Evolutionary conservation across 1,284 basidiomycete genomes (phyloP).

Genomic region (Schizophyllum amplum): DNA sequence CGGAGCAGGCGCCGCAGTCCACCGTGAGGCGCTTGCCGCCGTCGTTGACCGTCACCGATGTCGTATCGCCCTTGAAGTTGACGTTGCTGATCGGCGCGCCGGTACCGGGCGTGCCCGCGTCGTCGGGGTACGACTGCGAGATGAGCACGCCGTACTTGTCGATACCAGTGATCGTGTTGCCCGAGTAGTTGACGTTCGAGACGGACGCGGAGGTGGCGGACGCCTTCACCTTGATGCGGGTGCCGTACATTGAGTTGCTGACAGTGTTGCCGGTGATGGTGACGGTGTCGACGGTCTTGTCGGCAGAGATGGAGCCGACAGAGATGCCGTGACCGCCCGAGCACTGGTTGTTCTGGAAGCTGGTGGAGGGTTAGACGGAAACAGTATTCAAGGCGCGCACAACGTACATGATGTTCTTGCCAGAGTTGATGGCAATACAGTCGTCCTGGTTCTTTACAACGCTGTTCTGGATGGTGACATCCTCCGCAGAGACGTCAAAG

Average conservation of each 20-base stretch:
- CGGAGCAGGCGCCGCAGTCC: conserved; percentile 37
- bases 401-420: conserved; percentile 35
- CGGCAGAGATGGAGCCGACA: conserved; percentile 45
- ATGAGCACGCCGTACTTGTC: conserved; percentile 29
- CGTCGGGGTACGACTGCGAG: conserved; percentile 38
- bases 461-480: conserved; percentile 36
- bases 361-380: not conserved
- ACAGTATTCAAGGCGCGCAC: not conserved
- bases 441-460: conserved; percentile 40
- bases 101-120: conserved; percentile 37
- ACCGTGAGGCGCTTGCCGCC: conserved; percentile 30
- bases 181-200: conserved; percentile 7
- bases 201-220: conserved; percentile 10
- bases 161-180: conserved; percentile 7
- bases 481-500: conserved; percentile 39
- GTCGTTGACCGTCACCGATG: conserved; percentile 27
- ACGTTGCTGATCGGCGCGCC: conserved; percentile 35
- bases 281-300: conserved; percentile 38
- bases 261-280: conserved; percentile 41
- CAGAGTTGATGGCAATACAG: conserved; percentile 54
- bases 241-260: conserved; percentile 27
- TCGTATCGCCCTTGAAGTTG: conserved; percentile 28
- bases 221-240: conserved; percentile 9
- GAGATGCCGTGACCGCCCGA: conserved; percentile 53
- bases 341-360: conserved; percentile 45